Evolutionary conservation across 371 early-diverging fungal genomes (phyloP).

Genomic region (Mucor indicus): DNA sequence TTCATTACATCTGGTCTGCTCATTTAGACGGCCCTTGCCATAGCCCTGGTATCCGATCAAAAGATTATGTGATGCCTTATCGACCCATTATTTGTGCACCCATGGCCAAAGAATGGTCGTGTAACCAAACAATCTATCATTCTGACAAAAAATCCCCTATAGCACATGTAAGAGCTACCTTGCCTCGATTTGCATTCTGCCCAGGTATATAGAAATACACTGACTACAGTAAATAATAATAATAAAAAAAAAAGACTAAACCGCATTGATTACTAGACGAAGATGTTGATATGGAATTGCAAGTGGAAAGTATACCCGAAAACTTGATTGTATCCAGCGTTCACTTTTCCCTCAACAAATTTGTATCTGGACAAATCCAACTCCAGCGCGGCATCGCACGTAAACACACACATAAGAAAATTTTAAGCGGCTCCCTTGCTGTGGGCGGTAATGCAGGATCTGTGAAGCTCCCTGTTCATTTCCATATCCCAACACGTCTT

Average conservation of each 20-base stretch:
- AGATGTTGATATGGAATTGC: constrained; percentile 12
- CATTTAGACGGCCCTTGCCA: constrained; percentile 40
- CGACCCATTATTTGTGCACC: constrained; percentile 31
- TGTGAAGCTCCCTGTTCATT: constrained; percentile 18
- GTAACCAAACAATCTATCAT: constrained; percentile 15
- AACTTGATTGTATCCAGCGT: constrained; percentile 18
- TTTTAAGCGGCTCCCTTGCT: constrained; percentile 2
- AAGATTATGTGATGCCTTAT: constrained; percentile 19
- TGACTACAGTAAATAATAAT: not conserved
- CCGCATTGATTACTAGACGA: constrained; percentile 22
- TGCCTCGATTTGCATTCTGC: too few species aligned
- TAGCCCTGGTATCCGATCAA: constrained; percentile 21
- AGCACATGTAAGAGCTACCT: constrained; percentile 18
- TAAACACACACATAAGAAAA: constrained; percentile 9
- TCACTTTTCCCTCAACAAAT: constrained; percentile 21
- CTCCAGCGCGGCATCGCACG: constrained; percentile 30
- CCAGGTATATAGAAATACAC: too few species aligned
- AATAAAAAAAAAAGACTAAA: not conserved
- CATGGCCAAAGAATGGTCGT: constrained; percentile 14
- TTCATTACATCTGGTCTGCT: constrained; percentile 48
- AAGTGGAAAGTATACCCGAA: constrained; percentile 14
- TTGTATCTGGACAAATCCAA: constrained; percentile 23
- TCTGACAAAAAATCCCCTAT: constrained; percentile 13
- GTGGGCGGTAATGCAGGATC: constrained; percentile 17
- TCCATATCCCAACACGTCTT: constrained; percentile 20